Base-by-base conservation (phyloP, 2,329 filamentous ascomycete species). In the Diplocarpon mali region DNA sequence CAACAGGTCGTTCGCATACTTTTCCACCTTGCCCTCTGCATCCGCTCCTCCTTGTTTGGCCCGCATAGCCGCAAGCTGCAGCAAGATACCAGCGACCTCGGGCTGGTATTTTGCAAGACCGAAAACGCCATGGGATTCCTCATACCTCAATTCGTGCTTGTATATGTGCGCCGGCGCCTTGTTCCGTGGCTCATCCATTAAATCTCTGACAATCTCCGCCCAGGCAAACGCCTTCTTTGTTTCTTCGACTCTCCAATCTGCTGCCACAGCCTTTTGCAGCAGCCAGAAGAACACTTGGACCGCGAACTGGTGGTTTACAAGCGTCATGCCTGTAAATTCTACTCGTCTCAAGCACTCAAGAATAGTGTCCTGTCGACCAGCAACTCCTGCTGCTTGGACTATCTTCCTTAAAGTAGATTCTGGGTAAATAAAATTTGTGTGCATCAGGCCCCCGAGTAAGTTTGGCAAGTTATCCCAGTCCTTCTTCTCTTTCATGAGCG, bases 41-140 rank as follows among this genome's bases (percentile, higher is more conserved):
- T 72, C 68, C 30, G 63, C 62, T 2, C 64, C 63, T 3, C 51
- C 61, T 15, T 55, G 51, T 29, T 65, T 31, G 2, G 67, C 64
- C 32, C 61, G 59, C n/a, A 66, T 63, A 20, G 69, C 67, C 49
- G 63, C 63, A 13, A 74, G 56, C 41, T 71, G 64, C 7, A 73
- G 57, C 14, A 70, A 47, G 2, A 64, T 56, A 16, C 62, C 68
- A 36, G 53, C 60, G 14, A 70, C 61, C 20, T 65, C 62, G 1
- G 68, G 66, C 15, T 35, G 44, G 60, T 58, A 37, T 53, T 55
- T 49, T 9, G 30, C 20, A 24, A 24, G 20, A 24, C 20, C 20
- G 7, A 24, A 32, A 5, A 5, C 30, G 11, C 30, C 30, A 3
- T 3, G 30, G n/a, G 30, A 5, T 32, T 4, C 13, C 29, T 66